phyloP scores from a whole-genome alignment of 1,139 yeast species.

The Magnusiomyces suaveolens region DNA sequence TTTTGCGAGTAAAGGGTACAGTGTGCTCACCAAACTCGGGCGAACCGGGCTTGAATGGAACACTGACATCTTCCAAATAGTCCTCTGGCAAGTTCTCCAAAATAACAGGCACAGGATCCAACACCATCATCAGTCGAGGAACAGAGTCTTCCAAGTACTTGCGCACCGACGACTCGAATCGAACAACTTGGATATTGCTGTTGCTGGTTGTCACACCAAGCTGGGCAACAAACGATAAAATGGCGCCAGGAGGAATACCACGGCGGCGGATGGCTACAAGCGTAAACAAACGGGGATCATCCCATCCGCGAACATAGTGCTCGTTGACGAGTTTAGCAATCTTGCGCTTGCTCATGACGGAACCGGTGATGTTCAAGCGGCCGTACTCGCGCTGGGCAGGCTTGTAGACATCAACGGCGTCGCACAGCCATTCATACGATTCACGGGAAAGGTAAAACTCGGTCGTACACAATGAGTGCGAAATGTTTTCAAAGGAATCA shows the following conservation, averaged over 20 bases:
- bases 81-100: slow-evolving; percentile 75
- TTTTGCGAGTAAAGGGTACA: slow-evolving; percentile 63
- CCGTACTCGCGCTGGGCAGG: slow-evolving; percentile 99
- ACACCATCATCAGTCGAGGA: slow-evolving; percentile 89
- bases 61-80: slow-evolving; percentile 55
- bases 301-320: slow-evolving; percentile 86
- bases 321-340: slow-evolving; percentile 85
- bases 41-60: slow-evolving; percentile 86
- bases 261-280: slow-evolving; percentile 92
- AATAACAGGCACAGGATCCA: slow-evolving; percentile 76
- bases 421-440: slow-evolving; percentile 98
- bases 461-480: slow-evolving; percentile 91
- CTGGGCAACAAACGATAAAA: slow-evolving; percentile 83
- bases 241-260: slow-evolving; percentile 99
- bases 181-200: slow-evolving; percentile 77
- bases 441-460: slow-evolving; percentile 89
- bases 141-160: slow-evolving; percentile 80
- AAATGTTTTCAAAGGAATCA: slow-evolving; percentile 91
- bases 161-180: slow-evolving; percentile 87
- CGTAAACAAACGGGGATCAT: slow-evolving; percentile 94
- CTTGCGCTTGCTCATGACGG: slow-evolving; percentile 89
- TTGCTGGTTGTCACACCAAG: slow-evolving; percentile 93
- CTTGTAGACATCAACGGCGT: slow-evolving; percentile 85
- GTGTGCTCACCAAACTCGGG: slow-evolving; percentile 64
- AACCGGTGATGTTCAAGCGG: slow-evolving; percentile 87